Base-by-base conservation (phyloP, 2,329 filamentous ascomycete genomes). In the Lecanicillium sp. region DNA sequence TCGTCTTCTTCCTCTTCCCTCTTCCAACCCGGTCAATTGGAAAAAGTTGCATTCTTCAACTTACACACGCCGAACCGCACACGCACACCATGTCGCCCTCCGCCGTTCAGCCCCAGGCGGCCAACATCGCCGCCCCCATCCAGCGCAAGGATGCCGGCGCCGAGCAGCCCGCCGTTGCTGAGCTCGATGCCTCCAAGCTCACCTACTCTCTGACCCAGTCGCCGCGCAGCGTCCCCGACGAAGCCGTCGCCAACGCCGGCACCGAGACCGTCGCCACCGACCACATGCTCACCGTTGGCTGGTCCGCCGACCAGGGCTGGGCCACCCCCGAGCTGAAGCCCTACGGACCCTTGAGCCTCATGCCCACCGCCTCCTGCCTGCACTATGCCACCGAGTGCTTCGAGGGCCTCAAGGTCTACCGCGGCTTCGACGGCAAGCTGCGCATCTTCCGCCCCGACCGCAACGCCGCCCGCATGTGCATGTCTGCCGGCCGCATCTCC, bases 361-460 rank as follows among this genome's bases (percentile, higher is more conserved):
- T 87, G 67, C 87, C 87, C 27, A 89, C 83, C 4, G 85, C 87
- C 12, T 85, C 80, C 4, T 79, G 81, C 44, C 73, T 94, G 44
- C 87, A 94, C 71, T 94, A 94, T 63, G 87, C 87, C 10, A 94
- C 87, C 34, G 84, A 90, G 62, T 94, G 87, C 61, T 94, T 94
- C 65, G 87, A 94, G 64, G 87, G 87, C 11, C 64, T 75, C 51
- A 94, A 94, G 64, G 77, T 79, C 37, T 94, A 87, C 71, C 80
- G 87, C 36, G 87, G 87, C 40, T 74, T 74, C 48, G 84, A 90
- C 58, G 81, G 81, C 51, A 75, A 74, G 52, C 72, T 89, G 40
- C 80, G 85, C 43, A 66, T 89, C 40, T 90, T 90, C 73, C 79
- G 85, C n/a, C 81, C 84, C 0, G 68, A 81, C 49, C 72, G 77